Evolutionary conservation across 2,329 filamentous ascomycete genomes (phyloP).

Genomic region (Lasiodiplodia theobromae): DNA sequence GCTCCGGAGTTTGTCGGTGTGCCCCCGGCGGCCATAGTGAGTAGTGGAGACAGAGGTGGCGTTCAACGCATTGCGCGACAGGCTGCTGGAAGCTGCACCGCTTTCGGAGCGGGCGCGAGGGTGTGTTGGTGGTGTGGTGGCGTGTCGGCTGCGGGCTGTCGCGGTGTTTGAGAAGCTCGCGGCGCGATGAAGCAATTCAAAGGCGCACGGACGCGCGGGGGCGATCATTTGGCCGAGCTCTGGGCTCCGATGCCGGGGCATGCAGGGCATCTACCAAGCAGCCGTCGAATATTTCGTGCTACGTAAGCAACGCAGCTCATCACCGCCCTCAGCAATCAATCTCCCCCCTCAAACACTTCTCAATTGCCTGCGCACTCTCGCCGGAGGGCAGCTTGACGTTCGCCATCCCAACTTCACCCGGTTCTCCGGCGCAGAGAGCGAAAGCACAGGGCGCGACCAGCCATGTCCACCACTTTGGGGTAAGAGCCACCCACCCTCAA

Average conservation of each 20-base stretch:
- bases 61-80: slow-evolving; percentile 22
- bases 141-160: not conserved
- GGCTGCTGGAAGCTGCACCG: not conserved
- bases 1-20: slow-evolving; percentile 41
- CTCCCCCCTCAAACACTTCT: not conserved
- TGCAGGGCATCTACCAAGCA: slow-evolving; percentile 9
- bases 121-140: not conserved
- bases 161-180: slow-evolving; percentile 3
- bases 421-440: slow-evolving; percentile 28
- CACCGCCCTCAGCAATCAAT: not conserved
- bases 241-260: slow-evolving; percentile 15
- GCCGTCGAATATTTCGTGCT: slow-evolving; percentile 19
- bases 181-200: slow-evolving; percentile 10
- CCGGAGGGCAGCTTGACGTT: slow-evolving; percentile 28
- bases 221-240: slow-evolving; percentile 6
- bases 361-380: slow-evolving; percentile 19
- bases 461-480: slow-evolving; percentile 59
- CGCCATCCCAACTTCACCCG: slow-evolving; percentile 8
- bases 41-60: not conserved
- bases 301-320: slow-evolving; percentile 17
- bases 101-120: not conserved
- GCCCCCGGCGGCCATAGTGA: slow-evolving; percentile 43
- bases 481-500: slow-evolving; percentile 34
- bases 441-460: slow-evolving; percentile 3
- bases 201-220: not conserved